phyloP scores from a whole-genome alignment of 177 flowering plant genomes.

The Telopea speciosissima region DNA sequence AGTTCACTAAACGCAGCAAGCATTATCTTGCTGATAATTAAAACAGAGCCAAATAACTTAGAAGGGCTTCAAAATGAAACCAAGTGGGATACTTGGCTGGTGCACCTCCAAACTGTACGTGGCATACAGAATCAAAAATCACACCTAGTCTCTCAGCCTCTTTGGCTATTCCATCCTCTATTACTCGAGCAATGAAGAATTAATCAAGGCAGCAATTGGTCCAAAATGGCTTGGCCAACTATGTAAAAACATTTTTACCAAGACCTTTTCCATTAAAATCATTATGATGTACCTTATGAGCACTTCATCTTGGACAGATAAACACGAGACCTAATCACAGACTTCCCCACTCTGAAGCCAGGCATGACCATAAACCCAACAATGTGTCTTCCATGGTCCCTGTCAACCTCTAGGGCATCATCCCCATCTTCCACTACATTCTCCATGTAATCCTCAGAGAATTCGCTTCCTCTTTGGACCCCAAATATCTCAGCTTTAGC shows the following conservation, averaged over 20 bases:
- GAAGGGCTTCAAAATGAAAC: neutral
- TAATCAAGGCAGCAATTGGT: neutral
- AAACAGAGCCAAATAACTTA: neutral
- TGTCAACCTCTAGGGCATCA: neutral
- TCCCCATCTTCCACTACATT: constrained; percentile 26
- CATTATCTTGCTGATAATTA: neutral
- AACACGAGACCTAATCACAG: constrained; percentile 35
- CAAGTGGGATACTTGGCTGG: neutral
- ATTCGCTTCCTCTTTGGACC: constrained; percentile 36
- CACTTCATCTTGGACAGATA: constrained; percentile 23
- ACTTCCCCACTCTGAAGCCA: constrained; percentile 44
- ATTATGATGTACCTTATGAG: too few relatives aligned
- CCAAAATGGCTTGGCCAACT: too few relatives aligned
- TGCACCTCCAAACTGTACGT: neutral
- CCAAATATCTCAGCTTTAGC: constrained; percentile 34
- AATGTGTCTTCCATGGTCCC: constrained; percentile 6
- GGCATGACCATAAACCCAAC: constrained; percentile 59
- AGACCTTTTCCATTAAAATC: neutral
- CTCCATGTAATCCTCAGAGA: constrained; percentile 53
- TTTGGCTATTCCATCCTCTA: neutral
- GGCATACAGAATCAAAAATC: neutral
- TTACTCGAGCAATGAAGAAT: neutral
- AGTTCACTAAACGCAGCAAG: neutral
- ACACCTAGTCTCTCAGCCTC: neutral
- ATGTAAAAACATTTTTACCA: neutral